phyloP scores from a whole-genome alignment of 176 grass and related monocot species.

The Tillandsia fasciculata region DNA sequence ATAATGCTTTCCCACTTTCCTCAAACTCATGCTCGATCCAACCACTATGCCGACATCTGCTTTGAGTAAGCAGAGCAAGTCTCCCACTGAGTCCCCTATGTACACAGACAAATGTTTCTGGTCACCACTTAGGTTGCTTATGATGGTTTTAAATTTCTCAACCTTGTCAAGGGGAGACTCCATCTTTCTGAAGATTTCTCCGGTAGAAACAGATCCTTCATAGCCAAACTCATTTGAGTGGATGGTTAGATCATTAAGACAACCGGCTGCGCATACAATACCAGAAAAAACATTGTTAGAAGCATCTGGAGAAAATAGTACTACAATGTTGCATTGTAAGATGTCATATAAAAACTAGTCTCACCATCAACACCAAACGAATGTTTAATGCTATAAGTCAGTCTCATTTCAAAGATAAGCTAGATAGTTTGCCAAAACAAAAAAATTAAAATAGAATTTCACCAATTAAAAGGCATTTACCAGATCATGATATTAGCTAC shows the following conservation, averaged over 20 bases:
- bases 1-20: constrained; percentile 72
- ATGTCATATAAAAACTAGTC: neutral
- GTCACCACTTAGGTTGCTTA: constrained; percentile 15
- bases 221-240: constrained; percentile 92
- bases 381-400: neutral
- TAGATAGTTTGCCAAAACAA: too few relatives aligned
- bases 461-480: neutral
- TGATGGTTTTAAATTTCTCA: constrained; percentile 60
- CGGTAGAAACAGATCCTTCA: constrained; percentile 74
- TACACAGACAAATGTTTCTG: constrained; percentile 44
- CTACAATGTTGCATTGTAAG: neutral
- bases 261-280: constrained; percentile 57
- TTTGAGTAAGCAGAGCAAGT: constrained; percentile 89
- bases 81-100: constrained; percentile 84
- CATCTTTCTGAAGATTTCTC: constrained; percentile 66
- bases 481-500: neutral
- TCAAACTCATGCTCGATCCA: constrained; percentile 73
- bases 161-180: constrained; percentile 76
- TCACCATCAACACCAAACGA: neutral
- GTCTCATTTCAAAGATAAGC: too few relatives aligned
- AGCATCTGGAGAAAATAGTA: neutral
- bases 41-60: constrained; percentile 92
- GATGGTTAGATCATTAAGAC: constrained; percentile 64
- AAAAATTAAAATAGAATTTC: too few relatives aligned
- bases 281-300: neutral